Percentiles rank a stretch among this genome's conserved stretches.
Conservation (phyloP, 129 eudicot genomes). For the Flaveria robusta region DNA sequence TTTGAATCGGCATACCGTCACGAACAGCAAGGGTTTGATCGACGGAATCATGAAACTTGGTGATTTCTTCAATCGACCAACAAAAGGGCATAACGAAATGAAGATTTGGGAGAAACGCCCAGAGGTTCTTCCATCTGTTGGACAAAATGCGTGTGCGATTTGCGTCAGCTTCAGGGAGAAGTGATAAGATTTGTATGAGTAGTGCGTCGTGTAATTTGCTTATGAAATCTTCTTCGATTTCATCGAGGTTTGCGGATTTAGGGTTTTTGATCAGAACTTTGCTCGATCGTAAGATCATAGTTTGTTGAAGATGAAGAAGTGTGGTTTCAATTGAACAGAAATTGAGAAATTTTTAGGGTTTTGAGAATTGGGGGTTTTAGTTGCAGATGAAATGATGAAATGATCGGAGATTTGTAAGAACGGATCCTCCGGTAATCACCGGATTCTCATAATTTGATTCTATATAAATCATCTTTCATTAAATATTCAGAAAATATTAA, state of each 20-base stretch:
- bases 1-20: constrained; percentile 12
- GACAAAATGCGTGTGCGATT: constrained; percentile 26
- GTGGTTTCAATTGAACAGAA: not conserved
- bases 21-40: constrained; percentile 31
- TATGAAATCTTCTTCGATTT: constrained; percentile 21
- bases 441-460: not conserved
- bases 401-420: not conserved
- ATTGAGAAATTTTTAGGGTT: not conserved
- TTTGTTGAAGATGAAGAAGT: not conserved
- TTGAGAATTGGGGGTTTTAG: constrained; percentile 4
- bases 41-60: constrained; percentile 24
- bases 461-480: too few species aligned
- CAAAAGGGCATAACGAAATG: constrained; percentile 22
- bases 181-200: constrained; percentile 15
- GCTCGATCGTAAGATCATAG: not conserved
- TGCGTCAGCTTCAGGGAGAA: constrained; percentile 24
- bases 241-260: not conserved
- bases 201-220: constrained; percentile 27
- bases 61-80: not conserved
- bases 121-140: constrained; percentile 20
- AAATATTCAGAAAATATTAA: too few species aligned
- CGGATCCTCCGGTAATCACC: not conserved
- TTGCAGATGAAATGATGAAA: not conserved
- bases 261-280: not conserved
- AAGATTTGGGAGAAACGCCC: constrained; percentile 23